Percentiles rank a stretch among this genome's conserved stretches.
phyloP scores from a whole-genome alignment of 2,329 filamentous ascomycete species.

The Aspergillus udagawae region DNA sequence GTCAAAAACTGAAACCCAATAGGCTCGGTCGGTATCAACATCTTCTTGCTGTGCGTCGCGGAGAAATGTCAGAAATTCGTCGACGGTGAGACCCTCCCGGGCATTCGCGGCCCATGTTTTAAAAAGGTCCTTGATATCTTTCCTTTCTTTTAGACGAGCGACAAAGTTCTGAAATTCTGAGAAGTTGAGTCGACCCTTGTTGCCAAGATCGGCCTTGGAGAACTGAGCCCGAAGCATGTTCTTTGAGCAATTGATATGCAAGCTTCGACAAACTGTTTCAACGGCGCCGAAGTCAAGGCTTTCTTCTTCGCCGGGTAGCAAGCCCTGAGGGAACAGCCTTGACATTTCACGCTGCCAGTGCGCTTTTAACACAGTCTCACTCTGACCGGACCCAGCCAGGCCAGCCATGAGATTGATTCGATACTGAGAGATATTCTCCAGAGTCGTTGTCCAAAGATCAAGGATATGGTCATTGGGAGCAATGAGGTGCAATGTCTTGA shows the following conservation, averaged over 20 bases:
- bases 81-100: slow-evolving; percentile 62
- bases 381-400: slow-evolving; percentile 69
- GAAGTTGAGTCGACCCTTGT: slow-evolving; percentile 67
- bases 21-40: slow-evolving; percentile 58
- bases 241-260: slow-evolving; percentile 87
- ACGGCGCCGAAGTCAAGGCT: slow-evolving; percentile 74
- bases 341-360: slow-evolving; percentile 87
- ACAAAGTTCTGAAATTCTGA: slow-evolving; percentile 81
- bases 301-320: slow-evolving; percentile 55
- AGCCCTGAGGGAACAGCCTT: slow-evolving; percentile 53
- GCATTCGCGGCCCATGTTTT: slow-evolving; percentile 55
- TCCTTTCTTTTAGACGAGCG: slow-evolving; percentile 73
- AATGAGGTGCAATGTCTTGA: slow-evolving; percentile 83
- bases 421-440: slow-evolving; percentile 80
- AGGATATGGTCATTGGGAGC: slow-evolving; percentile 70
- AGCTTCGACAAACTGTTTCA: slow-evolving; percentile 76
- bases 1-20: slow-evolving; percentile 71
- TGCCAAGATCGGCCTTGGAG: slow-evolving; percentile 62
- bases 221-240: slow-evolving; percentile 72
- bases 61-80: slow-evolving; percentile 74
- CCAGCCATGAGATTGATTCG: slow-evolving; percentile 88
- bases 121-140: slow-evolving; percentile 75
- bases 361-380: slow-evolving; percentile 72
- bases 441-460: slow-evolving; percentile 74
- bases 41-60: slow-evolving; percentile 70